A percentile compares a stretch with the other conserved stretches of the same genome.
These are phyloP conservation scores for Rasamsonia emersonii DNA, from an alignment of 2,329 filamentous ascomycete genomes.

Conservation along the genomic window DNA sequence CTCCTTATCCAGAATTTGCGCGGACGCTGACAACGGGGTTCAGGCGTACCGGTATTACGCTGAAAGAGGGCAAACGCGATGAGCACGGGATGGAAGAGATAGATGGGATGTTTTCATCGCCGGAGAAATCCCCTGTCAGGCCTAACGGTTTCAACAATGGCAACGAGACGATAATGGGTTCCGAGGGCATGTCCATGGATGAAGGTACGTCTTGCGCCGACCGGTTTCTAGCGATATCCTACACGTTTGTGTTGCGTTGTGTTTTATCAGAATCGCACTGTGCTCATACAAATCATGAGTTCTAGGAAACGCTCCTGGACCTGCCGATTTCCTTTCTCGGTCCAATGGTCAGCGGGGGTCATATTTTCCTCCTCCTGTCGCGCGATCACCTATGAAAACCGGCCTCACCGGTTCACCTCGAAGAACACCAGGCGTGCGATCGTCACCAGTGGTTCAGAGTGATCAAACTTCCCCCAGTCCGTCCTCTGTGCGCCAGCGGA, in stretches of 20 bases:
- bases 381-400: conserved; percentile 39
- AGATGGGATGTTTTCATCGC: conserved; percentile 82
- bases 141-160: conserved; percentile 22
- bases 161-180: conserved; percentile 42
- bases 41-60: conserved; percentile 81
- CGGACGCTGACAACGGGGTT: neutral
- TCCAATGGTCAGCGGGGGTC: conserved; percentile 24
- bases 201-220: conserved; percentile 43
- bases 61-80: conserved; percentile 76
- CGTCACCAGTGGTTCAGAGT: conserved; percentile 31
- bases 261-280: too few relatives aligned
- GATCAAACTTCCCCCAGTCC: conserved; percentile 30
- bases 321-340: conserved; percentile 32
- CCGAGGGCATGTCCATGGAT: conserved; percentile 55
- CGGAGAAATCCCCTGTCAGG: conserved; percentile 50
- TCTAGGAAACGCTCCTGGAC: conserved; percentile 33
- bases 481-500: conserved; percentile 22
- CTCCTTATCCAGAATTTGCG: neutral
- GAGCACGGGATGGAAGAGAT: conserved; percentile 87
- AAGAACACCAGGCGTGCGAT: conserved; percentile 32
- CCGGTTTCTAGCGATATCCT: neutral
- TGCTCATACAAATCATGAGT: conserved; percentile 1
- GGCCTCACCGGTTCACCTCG: conserved; percentile 34
- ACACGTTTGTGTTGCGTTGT: too few relatives aligned
- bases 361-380: conserved; percentile 31